Percentiles rank a stretch among this genome's conserved stretches.
Conservation (phyloP, 371 early-diverging fungal genomes). For the Globomyces sp. region DNA sequence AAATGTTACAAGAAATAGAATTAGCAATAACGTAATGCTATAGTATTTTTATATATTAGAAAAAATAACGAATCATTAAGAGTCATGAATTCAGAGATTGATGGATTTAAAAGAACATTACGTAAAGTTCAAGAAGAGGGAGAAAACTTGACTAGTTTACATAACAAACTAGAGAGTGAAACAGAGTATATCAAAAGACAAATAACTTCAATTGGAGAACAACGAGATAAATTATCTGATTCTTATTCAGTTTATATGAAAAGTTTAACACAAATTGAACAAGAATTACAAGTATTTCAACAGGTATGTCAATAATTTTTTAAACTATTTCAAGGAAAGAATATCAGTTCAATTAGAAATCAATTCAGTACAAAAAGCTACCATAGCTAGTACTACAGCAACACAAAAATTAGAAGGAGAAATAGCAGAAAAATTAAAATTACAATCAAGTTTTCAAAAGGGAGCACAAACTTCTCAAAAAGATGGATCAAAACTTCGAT, state of each 20-base stretch:
- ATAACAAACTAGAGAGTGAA: slow-evolving; percentile 47
- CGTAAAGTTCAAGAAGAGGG: slow-evolving; percentile 45
- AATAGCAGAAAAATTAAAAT: slow-evolving; percentile 51
- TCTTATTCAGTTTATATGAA: slow-evolving; percentile 40
- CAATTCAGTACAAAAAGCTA: slow-evolving; percentile 41
- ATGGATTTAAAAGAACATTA: slow-evolving; percentile 44
- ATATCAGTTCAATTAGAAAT: slow-evolving; percentile 46
- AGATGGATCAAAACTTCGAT: slow-evolving; percentile 42
- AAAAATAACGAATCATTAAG: slow-evolving; percentile 42
- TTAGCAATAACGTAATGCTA: slow-evolving; percentile 38
- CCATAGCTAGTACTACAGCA: slow-evolving; percentile 26
- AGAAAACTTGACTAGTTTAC: slow-evolving; percentile 46
- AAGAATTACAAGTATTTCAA: slow-evolving; percentile 37
- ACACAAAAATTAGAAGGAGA: slow-evolving; percentile 45
- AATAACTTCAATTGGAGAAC: slow-evolving; percentile 40
- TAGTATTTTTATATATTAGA: slow-evolving; percentile 10
- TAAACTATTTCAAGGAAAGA: slow-evolving; percentile 32
- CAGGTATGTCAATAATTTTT: slow-evolving; percentile 25
- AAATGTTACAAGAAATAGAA: slow-evolving; percentile 45
- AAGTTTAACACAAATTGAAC: slow-evolving; percentile 44
- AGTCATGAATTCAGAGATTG: slow-evolving; percentile 45
- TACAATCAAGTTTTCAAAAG: slow-evolving; percentile 49
- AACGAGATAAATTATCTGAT: slow-evolving; percentile 45
- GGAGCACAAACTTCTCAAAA: slow-evolving; percentile 38
- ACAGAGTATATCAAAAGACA: slow-evolving; percentile 43